Evolutionary conservation across 1,139 yeast genomes (phyloP).

Genomic region (Debaryomycetaceae sp.): DNA sequence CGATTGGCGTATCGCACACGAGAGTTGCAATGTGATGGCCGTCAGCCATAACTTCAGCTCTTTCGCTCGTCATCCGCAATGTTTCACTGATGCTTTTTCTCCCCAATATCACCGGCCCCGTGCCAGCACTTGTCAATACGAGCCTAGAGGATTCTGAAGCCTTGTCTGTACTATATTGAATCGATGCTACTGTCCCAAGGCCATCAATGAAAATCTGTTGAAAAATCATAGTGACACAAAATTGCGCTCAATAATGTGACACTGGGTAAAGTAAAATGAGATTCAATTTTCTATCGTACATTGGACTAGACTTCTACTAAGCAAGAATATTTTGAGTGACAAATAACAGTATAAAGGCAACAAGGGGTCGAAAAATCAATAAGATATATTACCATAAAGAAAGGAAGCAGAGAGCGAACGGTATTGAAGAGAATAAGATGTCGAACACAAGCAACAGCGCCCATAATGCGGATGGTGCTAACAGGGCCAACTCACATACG

Average conservation of each 20-base stretch:
- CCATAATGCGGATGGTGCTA: slow-evolving; percentile 1
- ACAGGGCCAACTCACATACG: slow-evolving; percentile 15
- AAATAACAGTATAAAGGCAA: neutral
- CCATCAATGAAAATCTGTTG: neutral
- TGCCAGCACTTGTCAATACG: slow-evolving; percentile 1
- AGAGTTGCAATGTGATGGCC: slow-evolving; percentile 41
- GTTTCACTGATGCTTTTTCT: neutral
- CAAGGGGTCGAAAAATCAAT: too few species aligned
- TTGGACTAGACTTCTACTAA: too few species aligned
- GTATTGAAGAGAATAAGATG: neutral
- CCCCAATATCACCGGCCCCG: neutral
- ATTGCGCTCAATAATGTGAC: neutral
- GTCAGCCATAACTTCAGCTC: neutral
- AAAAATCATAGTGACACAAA: slow-evolving; percentile 3
- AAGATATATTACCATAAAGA: too few species aligned
- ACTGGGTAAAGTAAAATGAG: neutral
- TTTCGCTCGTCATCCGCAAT: neutral
- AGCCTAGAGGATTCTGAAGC: too few species aligned
- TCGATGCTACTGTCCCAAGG: neutral
- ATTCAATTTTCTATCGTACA: neutral
- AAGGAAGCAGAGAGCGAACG: neutral
- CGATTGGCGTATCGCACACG: slow-evolving; percentile 43
- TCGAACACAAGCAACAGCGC: neutral
- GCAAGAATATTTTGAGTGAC: neutral
- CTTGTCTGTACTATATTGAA: too few species aligned